These are phyloP conservation scores for Rasamsonia emersonii DNA, from an alignment of 2,329 filamentous ascomycete species.

Conservation along the genomic window DNA sequence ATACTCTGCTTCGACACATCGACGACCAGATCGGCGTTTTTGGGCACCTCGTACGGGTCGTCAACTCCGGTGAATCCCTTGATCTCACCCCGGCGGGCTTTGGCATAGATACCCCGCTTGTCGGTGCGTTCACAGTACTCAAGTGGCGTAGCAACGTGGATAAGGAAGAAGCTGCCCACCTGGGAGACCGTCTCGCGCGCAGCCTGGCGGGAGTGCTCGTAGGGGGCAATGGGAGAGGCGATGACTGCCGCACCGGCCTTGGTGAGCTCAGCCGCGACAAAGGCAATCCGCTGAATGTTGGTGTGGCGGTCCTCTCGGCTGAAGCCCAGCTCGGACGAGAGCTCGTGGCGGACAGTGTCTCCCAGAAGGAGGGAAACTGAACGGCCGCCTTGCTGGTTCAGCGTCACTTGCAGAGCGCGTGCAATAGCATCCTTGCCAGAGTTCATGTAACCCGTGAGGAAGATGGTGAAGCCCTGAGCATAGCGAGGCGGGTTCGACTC, in stretches of 20 bases:
- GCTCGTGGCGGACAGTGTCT: slow-evolving; percentile 87
- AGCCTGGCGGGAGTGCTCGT: slow-evolving; percentile 65
- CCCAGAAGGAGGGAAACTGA: slow-evolving; percentile 90
- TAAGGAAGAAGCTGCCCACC: slow-evolving; percentile 87
- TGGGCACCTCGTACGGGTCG: slow-evolving; percentile 84
- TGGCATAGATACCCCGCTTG: slow-evolving; percentile 78
- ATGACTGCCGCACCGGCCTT: slow-evolving; percentile 90
- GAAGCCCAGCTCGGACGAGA: slow-evolving; percentile 94
- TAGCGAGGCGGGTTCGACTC: slow-evolving; percentile 90
- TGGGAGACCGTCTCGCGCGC: slow-evolving; percentile 72
- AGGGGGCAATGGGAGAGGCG: slow-evolving; percentile 90
- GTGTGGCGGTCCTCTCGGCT: slow-evolving; percentile 82
- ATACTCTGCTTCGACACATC: slow-evolving; percentile 81
- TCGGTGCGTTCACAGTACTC: slow-evolving; percentile 94
- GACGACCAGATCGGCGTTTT: slow-evolving; percentile 74
- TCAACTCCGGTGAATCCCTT: slow-evolving; percentile 98
- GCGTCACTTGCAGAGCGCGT: slow-evolving; percentile 87
- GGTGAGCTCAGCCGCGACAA: slow-evolving; percentile 91
- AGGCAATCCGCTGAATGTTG: slow-evolving; percentile 93
- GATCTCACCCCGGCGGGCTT: slow-evolving; percentile 80
- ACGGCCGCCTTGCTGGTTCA: slow-evolving; percentile 96
- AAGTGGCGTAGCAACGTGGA: slow-evolving; percentile 88
- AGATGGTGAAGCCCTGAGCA: slow-evolving; percentile 94
- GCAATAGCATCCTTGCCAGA: slow-evolving; percentile 95
- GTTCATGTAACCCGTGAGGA: slow-evolving; percentile 96